Evolutionary conservation across 352 stramenopile genomes (phyloP), one percentile per base, ranked within the genome.

Genomic region (Phytophthora tubulina): DNA sequence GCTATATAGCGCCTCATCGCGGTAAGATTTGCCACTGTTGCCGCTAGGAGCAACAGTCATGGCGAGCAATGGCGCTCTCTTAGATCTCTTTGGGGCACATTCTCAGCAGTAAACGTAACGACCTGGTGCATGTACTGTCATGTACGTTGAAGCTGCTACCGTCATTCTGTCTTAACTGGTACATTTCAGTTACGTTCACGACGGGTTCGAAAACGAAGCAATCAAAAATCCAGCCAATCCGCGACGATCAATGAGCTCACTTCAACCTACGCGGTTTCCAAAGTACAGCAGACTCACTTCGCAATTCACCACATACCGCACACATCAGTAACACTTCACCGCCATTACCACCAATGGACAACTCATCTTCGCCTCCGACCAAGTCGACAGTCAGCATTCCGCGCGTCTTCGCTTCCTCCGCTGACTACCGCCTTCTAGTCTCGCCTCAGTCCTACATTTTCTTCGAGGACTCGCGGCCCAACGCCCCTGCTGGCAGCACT

Each of bases 391-490:
- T 49, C 27, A 35, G 6, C n/a, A 59, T 80, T n/a, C 63, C 68
- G 3, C 67, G 68, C 6, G 71, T 84, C 9, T 84, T 84, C 57
- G 17, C 67, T 10, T 66, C 48, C 4, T 72, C 66, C 0, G 32
- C 31, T 17, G 48, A 67, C 55, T 77, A 63, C 50, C 31, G 57
- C n/a, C 35, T 82, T 41, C 63, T 51, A 45, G 60, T 66, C 13
- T 32, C 59, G 5, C 27, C 39, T 11, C 2, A 69, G 8, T 59
- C 64, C 55, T 71, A 35, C 52, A 62, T 82, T 27, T 82, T 70
- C 65, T 85, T 85, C 50, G 78, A 82, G 51, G 77, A 84, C 62
- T 84, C 77, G 13, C 63, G 71, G 14, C 67, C 77, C 2, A 54
- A 64, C 14, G 44, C 59, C 27, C 32, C 62, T 10, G 17, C 45